Evolutionary conservation across 768 basidiomycete species (phyloP).

Genomic region (Leccinellum albellum): DNA sequence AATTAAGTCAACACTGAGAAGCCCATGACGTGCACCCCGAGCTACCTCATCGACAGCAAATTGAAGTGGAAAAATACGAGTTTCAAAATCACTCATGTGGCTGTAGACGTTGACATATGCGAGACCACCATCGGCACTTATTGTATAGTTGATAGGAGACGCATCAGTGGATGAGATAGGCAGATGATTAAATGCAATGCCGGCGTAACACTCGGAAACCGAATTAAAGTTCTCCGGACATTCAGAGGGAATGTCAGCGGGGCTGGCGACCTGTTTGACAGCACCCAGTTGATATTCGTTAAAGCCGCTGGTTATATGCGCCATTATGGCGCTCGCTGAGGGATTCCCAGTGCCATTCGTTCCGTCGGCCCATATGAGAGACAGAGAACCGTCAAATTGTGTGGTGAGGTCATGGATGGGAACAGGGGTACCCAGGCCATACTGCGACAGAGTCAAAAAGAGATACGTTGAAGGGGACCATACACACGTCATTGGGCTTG

Average conservation of each 20-base stretch:
- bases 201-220: slow-evolving; percentile 69
- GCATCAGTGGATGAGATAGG: slow-evolving; percentile 36
- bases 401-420: slow-evolving; percentile 45
- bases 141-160: slow-evolving; percentile 59
- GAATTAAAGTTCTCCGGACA: slow-evolving; percentile 76
- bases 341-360: slow-evolving; percentile 55
- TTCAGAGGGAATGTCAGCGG: slow-evolving; percentile 45
- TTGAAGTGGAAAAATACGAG: slow-evolving; percentile 65
- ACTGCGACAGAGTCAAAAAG: slow-evolving; percentile 34
- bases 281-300: slow-evolving; percentile 41
- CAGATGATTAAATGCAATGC: slow-evolving; percentile 56
- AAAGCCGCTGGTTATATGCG: slow-evolving; percentile 53
- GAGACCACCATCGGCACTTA: slow-evolving; percentile 64
- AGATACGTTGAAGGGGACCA: background rate
- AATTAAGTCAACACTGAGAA: background rate
- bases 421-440: slow-evolving; percentile 57
- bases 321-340: slow-evolving; percentile 57
- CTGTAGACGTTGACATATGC: slow-evolving; percentile 58
- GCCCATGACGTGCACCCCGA: background rate
- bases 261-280: slow-evolving; percentile 47
- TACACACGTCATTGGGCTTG: slow-evolving; percentile 55
- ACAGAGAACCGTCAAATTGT: slow-evolving; percentile 49
- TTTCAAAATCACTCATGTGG: slow-evolving; percentile 68
- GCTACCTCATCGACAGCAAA: slow-evolving; percentile 71
- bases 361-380: slow-evolving; percentile 66